Conservation (phyloP, 805 yeast species). For the Jamesozyma hellenica region DNA sequence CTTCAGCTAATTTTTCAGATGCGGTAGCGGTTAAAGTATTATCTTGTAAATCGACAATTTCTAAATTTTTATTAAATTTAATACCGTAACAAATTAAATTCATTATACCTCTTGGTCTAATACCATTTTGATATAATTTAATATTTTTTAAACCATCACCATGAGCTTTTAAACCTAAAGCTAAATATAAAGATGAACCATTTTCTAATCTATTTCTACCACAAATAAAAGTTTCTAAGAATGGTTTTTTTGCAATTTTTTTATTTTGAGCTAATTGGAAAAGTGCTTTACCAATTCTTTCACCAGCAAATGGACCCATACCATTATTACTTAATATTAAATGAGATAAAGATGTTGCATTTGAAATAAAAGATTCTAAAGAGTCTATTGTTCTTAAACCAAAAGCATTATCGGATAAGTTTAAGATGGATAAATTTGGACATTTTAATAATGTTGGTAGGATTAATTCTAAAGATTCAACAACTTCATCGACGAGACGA, state of each 20-base stretch:
- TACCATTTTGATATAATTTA: conserved; percentile 90
- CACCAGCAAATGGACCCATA: conserved; percentile 96
- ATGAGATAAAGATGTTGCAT: conserved; percentile 74
- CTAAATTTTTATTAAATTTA: conserved; percentile 45
- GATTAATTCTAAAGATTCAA: conserved; percentile 62
- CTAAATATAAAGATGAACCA: conserved; percentile 79
- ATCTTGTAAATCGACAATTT: conserved; percentile 81
- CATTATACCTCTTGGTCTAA: conserved; percentile 85
- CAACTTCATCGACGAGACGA: conserved; percentile 88
- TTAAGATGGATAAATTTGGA: conserved; percentile 58
- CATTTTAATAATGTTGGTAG: conserved; percentile 65
- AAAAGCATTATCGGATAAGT: conserved; percentile 90
- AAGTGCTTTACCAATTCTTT: conserved; percentile 81
- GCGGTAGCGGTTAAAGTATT: conserved; percentile 78
- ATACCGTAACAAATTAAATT: conserved; percentile 67
- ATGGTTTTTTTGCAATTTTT: conserved; percentile 33
- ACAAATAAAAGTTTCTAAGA: conserved; percentile 77
- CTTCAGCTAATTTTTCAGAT: conserved; percentile 52
- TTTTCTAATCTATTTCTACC: conserved; percentile 96
- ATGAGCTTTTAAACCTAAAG: conserved; percentile 78
- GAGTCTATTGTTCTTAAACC: conserved; percentile 94
- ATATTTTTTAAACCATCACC: conserved; percentile 54
- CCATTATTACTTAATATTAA: conserved; percentile 90
- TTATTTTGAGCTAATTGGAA: conserved; percentile 62
- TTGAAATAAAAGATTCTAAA: conserved; percentile 63